Evolutionary conservation across 2,329 filamentous ascomycete genomes (phyloP).

Genomic region (Penicillium sp.): DNA sequence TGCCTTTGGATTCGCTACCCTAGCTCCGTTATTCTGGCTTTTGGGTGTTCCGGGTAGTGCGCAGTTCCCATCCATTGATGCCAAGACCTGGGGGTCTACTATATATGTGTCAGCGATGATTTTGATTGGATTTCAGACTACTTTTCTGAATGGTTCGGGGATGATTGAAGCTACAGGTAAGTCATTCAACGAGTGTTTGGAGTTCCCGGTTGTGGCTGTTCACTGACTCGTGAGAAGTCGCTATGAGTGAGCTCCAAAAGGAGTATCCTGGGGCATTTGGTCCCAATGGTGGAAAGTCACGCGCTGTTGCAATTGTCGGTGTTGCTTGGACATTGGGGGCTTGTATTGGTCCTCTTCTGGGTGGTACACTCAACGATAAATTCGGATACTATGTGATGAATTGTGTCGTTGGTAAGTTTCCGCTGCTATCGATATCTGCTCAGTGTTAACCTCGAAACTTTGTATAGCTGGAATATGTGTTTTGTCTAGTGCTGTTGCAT

Average conservation of each 20-base stretch:
- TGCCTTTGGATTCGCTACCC: neutral
- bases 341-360: neutral
- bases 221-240: neutral
- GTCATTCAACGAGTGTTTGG: rapidly evolving
- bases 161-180: neutral
- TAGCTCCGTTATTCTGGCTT: neutral
- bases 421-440: neutral
- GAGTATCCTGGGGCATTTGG: neutral
- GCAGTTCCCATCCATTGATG: neutral
- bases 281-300: neutral
- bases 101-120: neutral
- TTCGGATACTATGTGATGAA: neutral
- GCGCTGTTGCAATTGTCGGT: neutral
- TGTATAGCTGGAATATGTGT: neutral
- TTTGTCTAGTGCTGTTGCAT: neutral
- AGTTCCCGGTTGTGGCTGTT: neutral
- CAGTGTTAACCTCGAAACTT: neutral
- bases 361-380: neutral
- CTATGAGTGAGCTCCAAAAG: neutral
- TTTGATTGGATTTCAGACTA: neutral
- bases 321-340: neutral
- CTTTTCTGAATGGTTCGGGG: neutral
- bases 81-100: neutral
- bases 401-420: neutral
- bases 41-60: neutral